A percentile compares a stretch with the other conserved stretches of the same genome.
These are phyloP conservation scores for Mycena epipterygia DNA, from an alignment of 768 basidiomycete species.

Conservation along the genomic window DNA sequence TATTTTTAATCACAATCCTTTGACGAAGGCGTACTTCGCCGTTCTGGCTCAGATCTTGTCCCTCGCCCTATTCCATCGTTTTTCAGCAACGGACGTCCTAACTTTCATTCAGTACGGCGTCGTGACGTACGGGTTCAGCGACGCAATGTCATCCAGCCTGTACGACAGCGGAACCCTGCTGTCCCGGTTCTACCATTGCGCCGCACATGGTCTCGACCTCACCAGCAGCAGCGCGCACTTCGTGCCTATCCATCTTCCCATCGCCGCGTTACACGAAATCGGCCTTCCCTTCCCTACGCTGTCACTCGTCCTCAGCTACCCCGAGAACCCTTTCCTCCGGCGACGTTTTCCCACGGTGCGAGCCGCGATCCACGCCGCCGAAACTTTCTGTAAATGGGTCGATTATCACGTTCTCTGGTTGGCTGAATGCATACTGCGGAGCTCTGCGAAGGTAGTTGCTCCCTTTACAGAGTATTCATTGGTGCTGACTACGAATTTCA, in stretches of 20 bases:
- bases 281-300: background rate
- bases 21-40: too few species aligned
- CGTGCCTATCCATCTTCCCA: background rate
- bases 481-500: too few species aligned
- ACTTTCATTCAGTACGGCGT: background rate
- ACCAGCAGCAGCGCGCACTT: background rate
- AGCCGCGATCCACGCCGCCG: background rate
- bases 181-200: background rate
- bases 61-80: background rate
- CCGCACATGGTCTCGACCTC: background rate
- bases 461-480: too few species aligned
- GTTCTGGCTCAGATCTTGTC: too few species aligned
- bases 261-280: background rate
- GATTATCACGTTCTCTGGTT: background rate
- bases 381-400: background rate
- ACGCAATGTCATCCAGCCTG: background rate
- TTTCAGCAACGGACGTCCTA: background rate
- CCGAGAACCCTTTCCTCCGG: background rate
- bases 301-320: background rate
- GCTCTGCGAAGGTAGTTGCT: too few species aligned
- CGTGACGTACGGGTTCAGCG: background rate
- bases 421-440: background rate
- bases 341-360: background rate
- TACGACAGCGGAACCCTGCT: background rate
- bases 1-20: too few species aligned